These are phyloP conservation scores for Cladorrhinum samala DNA, from an alignment of 495 filamentous ascomycete genomes.

Conservation along the genomic window DNA sequence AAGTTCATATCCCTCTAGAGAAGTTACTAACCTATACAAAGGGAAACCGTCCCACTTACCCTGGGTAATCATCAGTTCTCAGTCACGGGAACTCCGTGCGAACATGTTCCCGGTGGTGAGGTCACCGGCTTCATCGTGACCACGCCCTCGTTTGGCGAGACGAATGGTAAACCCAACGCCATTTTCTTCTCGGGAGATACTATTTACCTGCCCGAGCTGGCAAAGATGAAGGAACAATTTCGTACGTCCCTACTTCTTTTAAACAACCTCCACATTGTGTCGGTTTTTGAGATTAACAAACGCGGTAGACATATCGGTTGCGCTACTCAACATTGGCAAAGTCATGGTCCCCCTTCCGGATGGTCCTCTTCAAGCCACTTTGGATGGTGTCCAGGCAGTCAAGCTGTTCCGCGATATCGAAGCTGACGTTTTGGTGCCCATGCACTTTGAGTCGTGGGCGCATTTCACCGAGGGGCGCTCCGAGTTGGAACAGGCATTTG, in stretches of 20 bases:
- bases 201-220: conserved; percentile 43
- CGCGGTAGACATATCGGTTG: conserved; percentile 25
- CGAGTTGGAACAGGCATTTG: conserved; percentile 48
- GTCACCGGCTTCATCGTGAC: conserved; percentile 45
- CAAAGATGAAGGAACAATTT: conserved; percentile 24
- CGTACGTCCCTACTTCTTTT: conserved; percentile 7
- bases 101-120: conserved; percentile 44
- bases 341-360: conserved; percentile 24
- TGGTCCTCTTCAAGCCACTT: conserved; percentile 40
- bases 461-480: conserved; percentile 39
- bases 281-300: background rate
- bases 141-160: conserved; percentile 32
- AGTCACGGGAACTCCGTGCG: conserved; percentile 41
- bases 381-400: conserved; percentile 44
- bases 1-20: no score
- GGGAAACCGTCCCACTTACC: no score
- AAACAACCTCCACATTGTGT: no score
- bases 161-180: conserved; percentile 41
- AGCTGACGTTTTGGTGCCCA: conserved; percentile 44
- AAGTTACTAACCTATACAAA: no score
- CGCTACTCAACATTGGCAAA: conserved; percentile 35
- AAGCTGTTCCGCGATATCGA: conserved; percentile 36
- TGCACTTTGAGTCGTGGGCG: conserved; percentile 49
- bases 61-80: conserved; percentile 35
- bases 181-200: conserved; percentile 54